Evolutionary conservation across 202 grass and related monocot genomes (phyloP).

Genomic region (Carex arenaria): DNA sequence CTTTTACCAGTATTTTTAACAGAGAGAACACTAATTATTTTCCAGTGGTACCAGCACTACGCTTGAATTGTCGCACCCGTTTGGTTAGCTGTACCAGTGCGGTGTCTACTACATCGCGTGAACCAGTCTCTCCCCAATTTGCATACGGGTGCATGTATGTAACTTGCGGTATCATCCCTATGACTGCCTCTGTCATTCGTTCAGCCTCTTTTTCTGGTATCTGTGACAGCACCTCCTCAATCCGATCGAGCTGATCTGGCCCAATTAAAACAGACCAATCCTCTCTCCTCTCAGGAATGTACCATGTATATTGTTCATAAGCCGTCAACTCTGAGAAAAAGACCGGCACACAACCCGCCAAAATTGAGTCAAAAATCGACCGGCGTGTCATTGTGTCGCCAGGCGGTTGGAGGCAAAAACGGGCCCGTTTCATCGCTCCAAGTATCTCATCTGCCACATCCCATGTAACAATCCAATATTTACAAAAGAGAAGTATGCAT

Average conservation of each 20-base stretch:
- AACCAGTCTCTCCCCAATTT: background rate
- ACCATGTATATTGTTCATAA: constrained; percentile 63
- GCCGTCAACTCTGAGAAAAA: constrained; percentile 70
- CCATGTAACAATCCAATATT: constrained; percentile 30
- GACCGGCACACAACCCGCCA: constrained; percentile 74
- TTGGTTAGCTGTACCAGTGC: constrained; percentile 10
- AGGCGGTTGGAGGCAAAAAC: constrained; percentile 68
- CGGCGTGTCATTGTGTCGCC: constrained; percentile 40
- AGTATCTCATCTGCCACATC: constrained; percentile 35
- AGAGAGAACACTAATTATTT: background rate
- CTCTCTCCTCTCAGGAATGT: constrained; percentile 42
- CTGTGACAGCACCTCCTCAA: constrained; percentile 41
- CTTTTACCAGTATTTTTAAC: background rate
- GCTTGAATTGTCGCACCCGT: constrained; percentile 5
- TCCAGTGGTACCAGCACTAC: background rate
- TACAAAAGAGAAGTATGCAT: constrained; percentile 49
- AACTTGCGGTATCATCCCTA: constrained; percentile 49
- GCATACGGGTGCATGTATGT: constrained; percentile 47
- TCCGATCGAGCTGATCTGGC: constrained; percentile 40
- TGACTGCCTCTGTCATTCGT: constrained; percentile 47
- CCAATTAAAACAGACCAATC: constrained; percentile 64
- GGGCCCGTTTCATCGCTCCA: constrained; percentile 48
- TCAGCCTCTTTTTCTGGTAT: constrained; percentile 30
- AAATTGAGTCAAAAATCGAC: constrained; percentile 46
- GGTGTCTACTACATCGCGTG: constrained; percentile 9